A percentile compares a stretch with the other conserved stretches of the same genome.
Conservation (phyloP, 2,329 filamentous ascomycete species). For the Aspergillus uvarum region DNA sequence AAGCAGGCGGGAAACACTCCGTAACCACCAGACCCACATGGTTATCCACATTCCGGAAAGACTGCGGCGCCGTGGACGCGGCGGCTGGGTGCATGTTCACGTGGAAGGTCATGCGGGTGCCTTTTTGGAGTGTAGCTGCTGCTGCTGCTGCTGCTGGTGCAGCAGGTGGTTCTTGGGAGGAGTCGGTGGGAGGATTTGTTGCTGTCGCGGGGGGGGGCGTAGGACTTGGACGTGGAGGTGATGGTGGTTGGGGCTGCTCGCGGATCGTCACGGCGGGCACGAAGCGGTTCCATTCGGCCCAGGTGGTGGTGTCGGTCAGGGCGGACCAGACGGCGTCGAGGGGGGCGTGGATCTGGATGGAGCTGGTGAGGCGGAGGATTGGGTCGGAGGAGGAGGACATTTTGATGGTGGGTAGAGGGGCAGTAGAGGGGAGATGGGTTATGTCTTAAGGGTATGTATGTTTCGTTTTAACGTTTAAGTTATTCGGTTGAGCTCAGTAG, state of each 20-base stretch:
- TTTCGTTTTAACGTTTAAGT: too few relatives aligned
- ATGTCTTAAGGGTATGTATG: too few relatives aligned
- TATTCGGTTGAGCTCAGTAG: too few relatives aligned
- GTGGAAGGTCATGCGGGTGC: slow-evolving; percentile 47
- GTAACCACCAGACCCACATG: slow-evolving; percentile 33
- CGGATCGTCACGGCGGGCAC: slow-evolving; percentile 47
- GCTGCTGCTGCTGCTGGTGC: too few relatives aligned
- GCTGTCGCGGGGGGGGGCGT: too few relatives aligned
- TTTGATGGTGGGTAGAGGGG: slow-evolving; percentile 17
- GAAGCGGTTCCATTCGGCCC: slow-evolving; percentile 51
- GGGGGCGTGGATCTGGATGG: slow-evolving; percentile 42
- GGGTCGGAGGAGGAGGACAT: slow-evolving; percentile 32
- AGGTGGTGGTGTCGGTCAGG: slow-evolving; percentile 47
- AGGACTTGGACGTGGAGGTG: too few relatives aligned
- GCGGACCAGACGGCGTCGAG: slow-evolving; percentile 45
- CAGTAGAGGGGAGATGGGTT: too few relatives aligned
- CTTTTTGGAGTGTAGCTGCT: slow-evolving; percentile 31
- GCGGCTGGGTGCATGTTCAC: slow-evolving; percentile 42
- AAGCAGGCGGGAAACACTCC: slow-evolving; percentile 27
- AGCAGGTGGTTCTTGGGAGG: slow-evolving; percentile 16
- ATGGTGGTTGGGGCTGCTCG: too few relatives aligned
- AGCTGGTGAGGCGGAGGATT: slow-evolving; percentile 33
- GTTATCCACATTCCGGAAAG: slow-evolving; percentile 24
- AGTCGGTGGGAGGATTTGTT: not conserved
- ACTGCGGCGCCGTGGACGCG: not conserved